Evolutionary conservation across 2,329 filamentous ascomycete genomes (phyloP).

Genomic region (Stachybotrys chlorohalonatus): DNA sequence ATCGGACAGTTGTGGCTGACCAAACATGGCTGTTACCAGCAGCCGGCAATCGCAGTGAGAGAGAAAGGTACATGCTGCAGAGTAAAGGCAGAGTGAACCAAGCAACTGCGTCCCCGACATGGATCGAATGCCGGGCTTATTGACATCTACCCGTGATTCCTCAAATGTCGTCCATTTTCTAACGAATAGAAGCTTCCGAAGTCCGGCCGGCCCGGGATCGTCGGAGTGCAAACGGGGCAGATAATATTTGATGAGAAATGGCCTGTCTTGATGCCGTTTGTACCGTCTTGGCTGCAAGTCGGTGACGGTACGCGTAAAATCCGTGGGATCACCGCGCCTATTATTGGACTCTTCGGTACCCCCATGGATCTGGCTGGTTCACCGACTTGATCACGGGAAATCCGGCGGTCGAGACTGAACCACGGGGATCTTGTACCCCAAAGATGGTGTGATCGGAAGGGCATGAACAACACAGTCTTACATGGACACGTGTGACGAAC

Average conservation of each 20-base stretch:
- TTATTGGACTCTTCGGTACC: too few species aligned
- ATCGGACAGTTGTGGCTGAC: too few species aligned
- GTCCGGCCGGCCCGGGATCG: background rate
- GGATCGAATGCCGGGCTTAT: too few species aligned
- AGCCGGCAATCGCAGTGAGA: too few species aligned
- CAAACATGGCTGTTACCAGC: too few species aligned
- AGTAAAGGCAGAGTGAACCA: too few species aligned
- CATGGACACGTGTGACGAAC: background rate
- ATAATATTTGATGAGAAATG: background rate
- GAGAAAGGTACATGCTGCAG: too few species aligned
- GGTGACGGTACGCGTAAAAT: too few species aligned
- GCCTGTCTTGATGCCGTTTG: background rate
- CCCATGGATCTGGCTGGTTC: too few species aligned
- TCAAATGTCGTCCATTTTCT: background rate
- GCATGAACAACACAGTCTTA: background rate
- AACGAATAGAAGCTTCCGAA: background rate
- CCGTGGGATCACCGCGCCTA: too few species aligned
- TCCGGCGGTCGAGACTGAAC: background rate
- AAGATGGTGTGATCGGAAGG: background rate
- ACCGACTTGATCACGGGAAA: too few species aligned
- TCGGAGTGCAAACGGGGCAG: background rate
- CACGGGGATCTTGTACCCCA: background rate
- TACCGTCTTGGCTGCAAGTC: background rate
- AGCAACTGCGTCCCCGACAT: too few species aligned
- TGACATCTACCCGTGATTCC: background rate